phyloP scores from a whole-genome alignment of 2,329 filamentous ascomycete species.

The Aspergillus floridensis region DNA sequence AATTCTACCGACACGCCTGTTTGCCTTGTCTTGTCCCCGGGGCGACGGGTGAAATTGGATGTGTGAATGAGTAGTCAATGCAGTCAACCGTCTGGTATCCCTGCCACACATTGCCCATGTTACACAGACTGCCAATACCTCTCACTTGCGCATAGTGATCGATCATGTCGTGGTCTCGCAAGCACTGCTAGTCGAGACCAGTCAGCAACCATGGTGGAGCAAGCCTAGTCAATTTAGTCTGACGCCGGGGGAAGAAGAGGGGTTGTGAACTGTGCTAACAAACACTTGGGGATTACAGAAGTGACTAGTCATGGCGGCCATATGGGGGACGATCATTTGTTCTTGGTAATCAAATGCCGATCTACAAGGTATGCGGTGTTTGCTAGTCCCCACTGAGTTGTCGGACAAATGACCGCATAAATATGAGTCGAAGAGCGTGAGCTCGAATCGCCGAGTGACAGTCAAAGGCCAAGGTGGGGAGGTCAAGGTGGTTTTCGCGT shows the following conservation, averaged over 20 bases:
- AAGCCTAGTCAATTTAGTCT: neutral
- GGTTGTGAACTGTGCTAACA: neutral
- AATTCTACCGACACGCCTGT: neutral
- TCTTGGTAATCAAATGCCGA: neutral
- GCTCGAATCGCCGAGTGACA: neutral
- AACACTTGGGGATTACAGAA: neutral
- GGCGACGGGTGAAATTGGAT: neutral
- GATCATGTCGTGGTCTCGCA: neutral
- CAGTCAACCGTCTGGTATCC: conserved; percentile 3
- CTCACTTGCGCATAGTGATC: neutral
- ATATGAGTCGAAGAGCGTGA: neutral
- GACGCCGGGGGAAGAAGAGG: neutral
- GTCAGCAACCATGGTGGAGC: neutral
- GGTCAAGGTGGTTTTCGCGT: conserved; percentile 14
- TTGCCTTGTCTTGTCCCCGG: neutral
- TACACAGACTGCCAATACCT: neutral
- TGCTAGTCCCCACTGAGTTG: neutral
- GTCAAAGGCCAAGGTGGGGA: neutral
- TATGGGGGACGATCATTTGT: neutral
- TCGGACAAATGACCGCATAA: neutral
- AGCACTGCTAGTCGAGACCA: neutral
- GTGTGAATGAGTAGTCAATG: neutral
- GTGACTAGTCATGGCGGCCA: neutral
- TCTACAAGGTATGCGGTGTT: neutral
- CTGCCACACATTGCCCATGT: neutral